Evolutionary conservation across 441 rosid species (phyloP), one percentile per base, ranked within the genome.

Genomic region (Lepidium campestre): DNA sequence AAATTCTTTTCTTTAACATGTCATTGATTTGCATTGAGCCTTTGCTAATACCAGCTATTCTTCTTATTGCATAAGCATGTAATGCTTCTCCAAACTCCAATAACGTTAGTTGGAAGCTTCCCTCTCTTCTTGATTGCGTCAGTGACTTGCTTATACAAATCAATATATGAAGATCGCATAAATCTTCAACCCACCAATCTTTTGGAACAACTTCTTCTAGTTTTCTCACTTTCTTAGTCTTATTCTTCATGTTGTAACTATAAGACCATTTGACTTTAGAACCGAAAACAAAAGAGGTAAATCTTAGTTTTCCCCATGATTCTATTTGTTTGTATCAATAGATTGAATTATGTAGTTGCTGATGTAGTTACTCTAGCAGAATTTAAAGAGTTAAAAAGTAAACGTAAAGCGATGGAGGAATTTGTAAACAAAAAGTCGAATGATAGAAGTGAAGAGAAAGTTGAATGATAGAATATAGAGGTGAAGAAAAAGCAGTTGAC

Each of bases 41-140:
- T 75, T 84, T 86, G 68, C 81, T 77, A 47, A 91, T 85, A 37
- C 92, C 89, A 0, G 88, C 89, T 76, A 91, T 72, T 78, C 82
- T 80, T 84, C 83, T 85, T 36, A 75, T 20, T 20, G 70, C 69
- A 36, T 74, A 74, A 22, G 70, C 70, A 0, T 74, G 44, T 39
- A 74, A 45, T 1, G 77, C 73, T 56, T 74, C 74, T 68, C 77
- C 77, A 5, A 74, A 68, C 74, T 68, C 77, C 77, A 5, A 74
- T 68, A n/a, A 68, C 59, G 23, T 6, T 32, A 39, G 4, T 19
- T 0, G 48, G 25, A 15, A 62, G 47, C 56, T 60, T 74, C 6
- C 60, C 65, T 74, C 50, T 32, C 40, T 10, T 29, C 68, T 67
- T 37, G 64, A 74, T 74, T 13, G 31, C 62, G 37, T 55, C n/a